A percentile compares a stretch with the other conserved stretches of the same genome.
Evolutionary conservation across 805 yeast genomes (phyloP).

Genomic region (Hanseniaspora vineae): DNA sequence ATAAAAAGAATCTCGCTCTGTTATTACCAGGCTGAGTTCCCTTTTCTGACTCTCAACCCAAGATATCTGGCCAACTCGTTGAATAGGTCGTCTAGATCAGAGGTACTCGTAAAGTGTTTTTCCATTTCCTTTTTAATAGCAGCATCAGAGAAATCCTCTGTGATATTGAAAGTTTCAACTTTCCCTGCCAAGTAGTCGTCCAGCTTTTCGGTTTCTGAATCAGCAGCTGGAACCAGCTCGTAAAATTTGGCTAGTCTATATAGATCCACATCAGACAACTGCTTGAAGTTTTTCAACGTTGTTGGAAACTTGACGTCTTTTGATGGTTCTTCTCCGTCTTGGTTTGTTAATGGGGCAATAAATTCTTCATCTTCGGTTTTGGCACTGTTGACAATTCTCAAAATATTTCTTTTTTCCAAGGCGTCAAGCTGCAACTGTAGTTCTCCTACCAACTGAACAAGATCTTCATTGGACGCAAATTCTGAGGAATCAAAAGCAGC

Average conservation of each 20-base stretch:
- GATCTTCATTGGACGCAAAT: slow-evolving; percentile 68
- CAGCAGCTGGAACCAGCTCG: slow-evolving; percentile 59
- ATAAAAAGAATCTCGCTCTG: not conserved
- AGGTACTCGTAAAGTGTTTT: slow-evolving; percentile 24
- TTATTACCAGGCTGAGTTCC: slow-evolving; percentile 35
- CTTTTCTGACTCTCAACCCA: slow-evolving; percentile 48
- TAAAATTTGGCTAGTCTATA: slow-evolving; percentile 55
- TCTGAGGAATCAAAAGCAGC: slow-evolving; percentile 33
- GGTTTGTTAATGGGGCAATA: slow-evolving; percentile 60
- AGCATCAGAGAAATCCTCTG: slow-evolving; percentile 19
- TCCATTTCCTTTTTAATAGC: slow-evolving; percentile 18
- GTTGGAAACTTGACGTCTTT: slow-evolving; percentile 38
- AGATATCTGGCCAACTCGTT: slow-evolving; percentile 56
- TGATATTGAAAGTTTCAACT: slow-evolving; percentile 27
- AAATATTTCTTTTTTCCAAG: slow-evolving; percentile 62
- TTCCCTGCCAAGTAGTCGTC: slow-evolving; percentile 42
- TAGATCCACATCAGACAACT: slow-evolving; percentile 32
- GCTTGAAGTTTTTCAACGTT: slow-evolving; percentile 39
- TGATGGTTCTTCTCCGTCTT: slow-evolving; percentile 64
- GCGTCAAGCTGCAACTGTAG: slow-evolving; percentile 76
- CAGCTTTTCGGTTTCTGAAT: slow-evolving; percentile 38
- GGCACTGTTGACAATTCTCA: slow-evolving; percentile 55
- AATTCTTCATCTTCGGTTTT: slow-evolving; percentile 28
- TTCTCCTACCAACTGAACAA: slow-evolving; percentile 79
- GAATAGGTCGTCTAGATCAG: slow-evolving; percentile 39